Percentiles rank a stretch among this genome's conserved stretches.
phyloP scores from a whole-genome alignment of 176 grass and related monocot genomes.

The Aegilops umbellulata region DNA sequence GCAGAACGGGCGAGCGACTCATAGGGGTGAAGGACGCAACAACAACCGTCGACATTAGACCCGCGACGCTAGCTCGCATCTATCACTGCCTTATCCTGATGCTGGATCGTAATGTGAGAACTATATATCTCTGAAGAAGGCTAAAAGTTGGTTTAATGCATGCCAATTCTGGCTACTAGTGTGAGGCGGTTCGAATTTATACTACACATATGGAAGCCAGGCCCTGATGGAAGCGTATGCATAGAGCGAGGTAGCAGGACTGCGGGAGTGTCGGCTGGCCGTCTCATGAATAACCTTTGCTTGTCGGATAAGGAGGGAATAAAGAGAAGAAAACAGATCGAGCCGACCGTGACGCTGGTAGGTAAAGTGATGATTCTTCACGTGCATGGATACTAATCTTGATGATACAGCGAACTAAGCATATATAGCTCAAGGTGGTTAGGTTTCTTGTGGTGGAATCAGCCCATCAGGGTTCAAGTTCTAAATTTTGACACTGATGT shows the following conservation, averaged over 20 bases:
- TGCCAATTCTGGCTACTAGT: background rate
- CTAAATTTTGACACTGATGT: fast-evolving
- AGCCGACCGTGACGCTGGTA: background rate
- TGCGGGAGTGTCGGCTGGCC: background rate
- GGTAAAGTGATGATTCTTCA: background rate
- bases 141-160: background rate
- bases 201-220: background rate
- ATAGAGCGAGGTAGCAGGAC: background rate
- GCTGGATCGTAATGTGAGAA: background rate
- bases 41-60: slow-evolving; percentile 10
- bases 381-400: background rate
- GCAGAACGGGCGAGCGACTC: background rate
- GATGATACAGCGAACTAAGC: background rate
- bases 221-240: background rate
- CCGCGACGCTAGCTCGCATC: background rate
- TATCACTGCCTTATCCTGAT: background rate
- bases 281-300: slow-evolving; percentile 9
- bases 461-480: too few relatives aligned
- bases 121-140: background rate
- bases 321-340: background rate
- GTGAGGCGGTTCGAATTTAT: background rate
- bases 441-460: fast-evolving
- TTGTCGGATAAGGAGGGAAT: slow-evolving; percentile 18
- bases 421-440: too few relatives aligned
- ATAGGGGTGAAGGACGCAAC: slow-evolving; percentile 7